Conservation (phyloP, 345 rosid species). For the Luvunga scandens region DNA sequence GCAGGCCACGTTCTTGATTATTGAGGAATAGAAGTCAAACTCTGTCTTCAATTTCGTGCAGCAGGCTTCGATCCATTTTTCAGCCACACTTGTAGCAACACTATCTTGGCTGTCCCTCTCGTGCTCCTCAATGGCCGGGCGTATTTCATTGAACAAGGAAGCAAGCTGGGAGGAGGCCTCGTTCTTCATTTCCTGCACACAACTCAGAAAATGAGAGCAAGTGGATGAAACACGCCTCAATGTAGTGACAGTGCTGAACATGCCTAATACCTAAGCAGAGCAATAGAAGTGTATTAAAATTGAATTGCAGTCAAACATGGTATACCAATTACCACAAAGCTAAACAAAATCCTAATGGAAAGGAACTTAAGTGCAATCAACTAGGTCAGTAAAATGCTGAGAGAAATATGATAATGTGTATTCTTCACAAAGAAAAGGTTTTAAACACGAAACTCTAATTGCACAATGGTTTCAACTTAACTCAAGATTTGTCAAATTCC, state of each 20-base stretch:
- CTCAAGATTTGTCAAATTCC: neutral
- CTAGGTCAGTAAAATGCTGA: neutral
- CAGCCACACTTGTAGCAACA: constrained; percentile 90
- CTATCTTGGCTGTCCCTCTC: constrained; percentile 94
- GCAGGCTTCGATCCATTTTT: constrained; percentile 94
- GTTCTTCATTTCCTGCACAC: constrained; percentile 65
- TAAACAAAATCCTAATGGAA: neutral
- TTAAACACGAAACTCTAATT: neutral
- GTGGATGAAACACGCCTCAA: neutral
- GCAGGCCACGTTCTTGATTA: constrained; percentile 62
- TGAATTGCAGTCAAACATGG: neutral
- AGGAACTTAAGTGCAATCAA: neutral
- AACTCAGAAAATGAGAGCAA: neutral
- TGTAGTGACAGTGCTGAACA: neutral
- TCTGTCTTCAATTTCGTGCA: constrained; percentile 77
- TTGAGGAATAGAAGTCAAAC: constrained; percentile 74
- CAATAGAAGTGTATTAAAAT: neutral
- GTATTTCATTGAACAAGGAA: constrained; percentile 65
- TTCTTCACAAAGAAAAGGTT: neutral
- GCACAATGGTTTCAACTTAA: neutral
- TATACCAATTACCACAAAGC: neutral
- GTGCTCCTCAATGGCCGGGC: constrained; percentile 92
- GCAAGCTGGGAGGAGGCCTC: constrained; percentile 59
- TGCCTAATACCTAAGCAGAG: neutral
- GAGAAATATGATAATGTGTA: neutral